Evolutionary conservation across 345 rosid genomes (phyloP).

Genomic region (Corchorus olitorius): DNA sequence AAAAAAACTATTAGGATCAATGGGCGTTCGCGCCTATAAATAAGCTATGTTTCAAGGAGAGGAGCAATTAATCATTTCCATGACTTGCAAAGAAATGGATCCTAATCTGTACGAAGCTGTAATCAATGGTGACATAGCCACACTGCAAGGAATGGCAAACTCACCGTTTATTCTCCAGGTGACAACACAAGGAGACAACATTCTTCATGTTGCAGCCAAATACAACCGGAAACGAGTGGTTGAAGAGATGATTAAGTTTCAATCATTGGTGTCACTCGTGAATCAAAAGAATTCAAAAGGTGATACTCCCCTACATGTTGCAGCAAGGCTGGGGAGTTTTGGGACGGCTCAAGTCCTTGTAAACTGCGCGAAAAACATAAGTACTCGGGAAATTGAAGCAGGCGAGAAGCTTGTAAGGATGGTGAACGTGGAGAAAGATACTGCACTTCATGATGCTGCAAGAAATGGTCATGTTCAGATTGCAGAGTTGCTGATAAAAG

Average conservation of each 20-base stretch:
- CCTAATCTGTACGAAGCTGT: neutral
- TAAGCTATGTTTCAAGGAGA: neutral
- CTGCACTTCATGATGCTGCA: constrained; percentile 29
- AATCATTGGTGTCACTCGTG: neutral
- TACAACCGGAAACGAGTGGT: neutral
- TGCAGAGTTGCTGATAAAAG: constrained; percentile 19
- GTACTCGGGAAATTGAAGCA: constrained; percentile 20
- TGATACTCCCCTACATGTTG: no score
- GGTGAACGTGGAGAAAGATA: constrained; percentile 23
- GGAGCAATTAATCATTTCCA: neutral
- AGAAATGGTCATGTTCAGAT: constrained; percentile 18
- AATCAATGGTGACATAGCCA: neutral
- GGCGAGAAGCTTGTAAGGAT: constrained; percentile 16
- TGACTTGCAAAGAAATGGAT: neutral
- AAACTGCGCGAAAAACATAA: constrained; percentile 6
- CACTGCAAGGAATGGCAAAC: neutral
- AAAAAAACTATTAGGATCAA: neutral
- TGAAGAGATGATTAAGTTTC: neutral
- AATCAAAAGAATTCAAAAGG: neutral
- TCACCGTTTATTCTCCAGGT: neutral
- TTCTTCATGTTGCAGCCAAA: constrained; percentile 17
- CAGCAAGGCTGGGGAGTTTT: no score
- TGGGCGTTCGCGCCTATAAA: neutral
- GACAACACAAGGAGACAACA: constrained; percentile 7
- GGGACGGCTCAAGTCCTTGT: neutral